A percentile compares a stretch with the other conserved stretches of the same genome.
These are phyloP conservation scores for Nitzschia sp. DNA, from an alignment of 108 stramenopile species.

Conservation along the genomic window DNA sequence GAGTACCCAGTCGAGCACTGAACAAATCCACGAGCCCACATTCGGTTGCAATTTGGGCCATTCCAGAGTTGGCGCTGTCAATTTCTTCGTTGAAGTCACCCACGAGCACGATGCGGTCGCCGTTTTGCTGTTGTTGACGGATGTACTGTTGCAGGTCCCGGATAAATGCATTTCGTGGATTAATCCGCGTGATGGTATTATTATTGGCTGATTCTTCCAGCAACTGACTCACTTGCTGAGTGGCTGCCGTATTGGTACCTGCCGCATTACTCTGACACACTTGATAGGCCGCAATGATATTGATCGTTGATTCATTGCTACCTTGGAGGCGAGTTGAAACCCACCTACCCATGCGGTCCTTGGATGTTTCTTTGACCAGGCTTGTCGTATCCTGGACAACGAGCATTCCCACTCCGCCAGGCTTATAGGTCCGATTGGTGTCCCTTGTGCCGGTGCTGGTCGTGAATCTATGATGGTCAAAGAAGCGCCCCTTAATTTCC, in stretches of 20 bases:
- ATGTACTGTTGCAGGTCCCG: not conserved
- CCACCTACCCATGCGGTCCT: no score
- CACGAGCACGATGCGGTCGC: no score
- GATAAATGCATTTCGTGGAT: not conserved
- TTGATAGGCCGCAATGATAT: no score
- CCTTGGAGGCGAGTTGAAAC: no score
- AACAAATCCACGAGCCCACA: not conserved
- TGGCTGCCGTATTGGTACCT: not conserved
- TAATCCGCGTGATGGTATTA: not conserved
- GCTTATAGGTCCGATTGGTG: not conserved
- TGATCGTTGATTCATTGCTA: no score
- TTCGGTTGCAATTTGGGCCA: not conserved
- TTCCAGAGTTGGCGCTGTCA: no score
- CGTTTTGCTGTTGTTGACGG: no score
- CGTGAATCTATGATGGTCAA: not conserved
- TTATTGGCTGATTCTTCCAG: no score
- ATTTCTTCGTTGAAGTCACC: no score
- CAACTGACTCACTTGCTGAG: not conserved
- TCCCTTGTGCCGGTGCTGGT: not conserved
- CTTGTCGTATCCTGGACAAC: not conserved
- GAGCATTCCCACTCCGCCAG: not conserved
- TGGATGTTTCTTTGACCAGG: not conserved
- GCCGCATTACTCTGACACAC: not conserved
- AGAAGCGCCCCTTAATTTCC: no score
- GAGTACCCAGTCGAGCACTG: not conserved